Base-by-base conservation (phyloP, 805 yeast species). In the Kuraishia capsulata region DNA sequence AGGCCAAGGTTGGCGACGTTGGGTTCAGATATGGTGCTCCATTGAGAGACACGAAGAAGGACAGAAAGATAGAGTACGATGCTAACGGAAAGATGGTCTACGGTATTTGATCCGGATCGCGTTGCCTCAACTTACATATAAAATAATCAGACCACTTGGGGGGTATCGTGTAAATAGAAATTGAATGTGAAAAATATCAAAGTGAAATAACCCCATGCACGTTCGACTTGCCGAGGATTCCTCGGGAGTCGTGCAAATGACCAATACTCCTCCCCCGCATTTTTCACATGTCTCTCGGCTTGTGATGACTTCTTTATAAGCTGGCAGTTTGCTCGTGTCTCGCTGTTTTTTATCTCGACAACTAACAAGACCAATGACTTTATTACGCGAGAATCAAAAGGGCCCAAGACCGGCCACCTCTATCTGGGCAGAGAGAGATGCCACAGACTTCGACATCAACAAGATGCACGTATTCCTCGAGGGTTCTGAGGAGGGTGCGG, bases 11-110 rank as follows among this genome's bases (percentile, higher is more conserved):
- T 35, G 97, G 96, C 28, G 64, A 76, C 40, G 92, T 88, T 39
- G 98, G 97, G 37, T 76, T 65, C 72, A 78, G 97, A 55, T 90
- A 90, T 56, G 97, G 97, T 61, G 85, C 88, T 30, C 74, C 87
- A 16, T 71, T 80, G 47, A 85, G 96, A 65, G 97, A 90, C 61
- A 80, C 86, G 51, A 86, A 81, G 73, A 84, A 80, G 55, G 81
- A 86, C 57, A 78, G 97, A 61, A 73, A 69, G 47, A 68, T 83
- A 49, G 84, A 80, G 2, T 84, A 70, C 57, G 80, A 81, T 52
- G 73, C 76, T 47, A 65, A 69, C 41, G 94, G 94, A 50, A 73
- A 71, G 50, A 79, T 59, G 56, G 46, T 53, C 42, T 59, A 59
- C 39, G 46, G 57, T 4, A 33, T 59, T 29, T 59, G 56, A 38